Percentiles rank a stretch among this genome's conserved stretches.
phyloP scores from a whole-genome alignment of 306 rosid genomes.

The Aeschynomene evenia region DNA sequence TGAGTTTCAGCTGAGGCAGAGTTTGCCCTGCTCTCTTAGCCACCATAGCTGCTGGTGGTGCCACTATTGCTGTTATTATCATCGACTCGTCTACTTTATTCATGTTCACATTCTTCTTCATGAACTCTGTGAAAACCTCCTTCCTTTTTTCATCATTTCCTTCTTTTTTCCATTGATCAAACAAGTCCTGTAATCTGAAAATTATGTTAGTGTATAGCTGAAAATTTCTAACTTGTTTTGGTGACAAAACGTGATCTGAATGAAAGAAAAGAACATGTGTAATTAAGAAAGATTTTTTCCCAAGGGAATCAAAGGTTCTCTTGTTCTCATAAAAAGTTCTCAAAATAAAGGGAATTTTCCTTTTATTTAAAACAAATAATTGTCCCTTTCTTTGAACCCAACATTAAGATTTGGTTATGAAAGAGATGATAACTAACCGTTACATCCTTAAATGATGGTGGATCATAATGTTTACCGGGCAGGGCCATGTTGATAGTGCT shows the following conservation, averaged over 20 bases:
- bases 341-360: not conserved
- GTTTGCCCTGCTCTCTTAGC: conserved; percentile 52
- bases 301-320: not conserved
- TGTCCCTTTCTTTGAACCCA: not conserved
- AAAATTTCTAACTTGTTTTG: not conserved
- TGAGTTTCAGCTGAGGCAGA: conserved; percentile 48
- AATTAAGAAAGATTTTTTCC: not conserved
- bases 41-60: conserved; percentile 71
- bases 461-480: conserved; percentile 65
- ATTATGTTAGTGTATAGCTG: not conserved
- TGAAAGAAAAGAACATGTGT: not conserved
- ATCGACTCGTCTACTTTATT: conserved; percentile 43
- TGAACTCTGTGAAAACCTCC: conserved; percentile 27
- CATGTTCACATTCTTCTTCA: conserved; percentile 35
- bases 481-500: conserved; percentile 56
- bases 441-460: conserved; percentile 39
- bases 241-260: not conserved
- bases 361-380: not conserved
- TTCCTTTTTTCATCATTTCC: not conserved
- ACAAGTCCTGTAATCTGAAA: conserved; percentile 30
- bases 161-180: conserved; percentile 4
- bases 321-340: not conserved
- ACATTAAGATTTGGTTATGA: not conserved
- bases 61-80: conserved; percentile 52
- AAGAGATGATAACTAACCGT: conserved; percentile 41